A percentile compares a stretch with the other conserved stretches of the same genome.
These are phyloP conservation scores for Anethum foeniculum DNA, from an alignment of 140 eudicot genomes.

Conservation along the genomic window DNA sequence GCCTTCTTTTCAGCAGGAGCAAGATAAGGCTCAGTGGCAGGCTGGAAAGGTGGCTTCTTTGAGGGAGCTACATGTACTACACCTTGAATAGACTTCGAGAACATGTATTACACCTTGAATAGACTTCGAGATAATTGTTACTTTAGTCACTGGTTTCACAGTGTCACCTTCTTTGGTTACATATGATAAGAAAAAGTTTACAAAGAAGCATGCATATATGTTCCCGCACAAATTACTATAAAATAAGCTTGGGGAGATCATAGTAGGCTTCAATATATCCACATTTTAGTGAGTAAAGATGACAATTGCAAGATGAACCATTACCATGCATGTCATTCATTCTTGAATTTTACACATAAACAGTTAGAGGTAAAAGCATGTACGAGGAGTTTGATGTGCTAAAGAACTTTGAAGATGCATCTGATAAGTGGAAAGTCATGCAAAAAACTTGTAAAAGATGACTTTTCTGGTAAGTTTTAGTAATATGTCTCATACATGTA, in stretches of 20 bases:
- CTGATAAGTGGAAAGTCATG: background rate
- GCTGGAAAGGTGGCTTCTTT: constrained; percentile 35
- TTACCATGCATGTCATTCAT: constrained; percentile 38
- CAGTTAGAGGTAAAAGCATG: background rate
- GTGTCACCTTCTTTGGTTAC: constrained; percentile 54
- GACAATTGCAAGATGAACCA: too few relatives aligned
- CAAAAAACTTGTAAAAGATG: background rate
- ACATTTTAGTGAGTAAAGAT: too few relatives aligned
- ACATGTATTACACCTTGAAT: constrained; percentile 44
- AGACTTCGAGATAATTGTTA: constrained; percentile 55
- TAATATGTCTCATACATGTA: too few relatives aligned
- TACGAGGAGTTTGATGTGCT: background rate
- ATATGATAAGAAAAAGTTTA: constrained; percentile 17
- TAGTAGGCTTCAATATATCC: too few relatives aligned
- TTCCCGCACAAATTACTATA: too few relatives aligned
- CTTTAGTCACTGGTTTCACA: constrained; percentile 49
- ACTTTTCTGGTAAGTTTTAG: too few relatives aligned
- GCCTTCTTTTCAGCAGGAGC: too few relatives aligned
- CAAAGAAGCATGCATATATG: background rate
- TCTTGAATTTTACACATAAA: background rate
- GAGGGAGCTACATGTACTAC: constrained; percentile 61
- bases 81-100: constrained; percentile 42
- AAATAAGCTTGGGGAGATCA: too few relatives aligned
- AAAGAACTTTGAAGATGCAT: background rate
- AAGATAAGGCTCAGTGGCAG: constrained; percentile 19